Evolutionary conservation across 164 flowering plant species (phyloP).

Genomic region (Vitis labrusca): DNA sequence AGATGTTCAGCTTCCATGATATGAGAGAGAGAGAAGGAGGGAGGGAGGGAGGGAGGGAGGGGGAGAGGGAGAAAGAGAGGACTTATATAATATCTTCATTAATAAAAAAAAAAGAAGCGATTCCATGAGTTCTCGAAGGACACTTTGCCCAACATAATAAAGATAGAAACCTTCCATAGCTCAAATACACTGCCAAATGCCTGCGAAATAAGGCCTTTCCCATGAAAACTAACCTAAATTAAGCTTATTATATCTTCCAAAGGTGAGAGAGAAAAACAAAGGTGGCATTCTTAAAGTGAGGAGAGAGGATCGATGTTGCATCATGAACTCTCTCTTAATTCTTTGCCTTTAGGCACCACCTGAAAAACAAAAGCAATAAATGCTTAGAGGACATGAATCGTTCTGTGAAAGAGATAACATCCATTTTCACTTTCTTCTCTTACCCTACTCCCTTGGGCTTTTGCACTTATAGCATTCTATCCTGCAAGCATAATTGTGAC

Average conservation of each 20-base stretch:
- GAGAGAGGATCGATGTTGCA: background rate
- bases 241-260: constrained; percentile 5
- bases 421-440: constrained; percentile 4
- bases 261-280: background rate
- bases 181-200: constrained; percentile 5
- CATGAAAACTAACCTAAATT: background rate
- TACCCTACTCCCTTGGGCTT: constrained; percentile 49
- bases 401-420: no score
- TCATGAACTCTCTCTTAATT: background rate
- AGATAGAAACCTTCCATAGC: constrained; percentile 3
- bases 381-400: background rate
- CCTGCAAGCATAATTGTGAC: constrained; percentile 70
- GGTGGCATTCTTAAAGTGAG: background rate
- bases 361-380: background rate
- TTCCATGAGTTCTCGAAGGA: constrained; percentile 2
- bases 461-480: constrained; percentile 58
- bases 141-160: background rate
- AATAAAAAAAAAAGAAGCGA: background rate
- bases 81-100: background rate
- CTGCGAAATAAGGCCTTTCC: constrained; percentile 8
- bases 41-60: background rate
- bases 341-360: constrained; percentile 4
- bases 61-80: no score
- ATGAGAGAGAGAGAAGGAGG: background rate
- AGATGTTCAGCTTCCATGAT: constrained; percentile 7